A percentile compares a stretch with the other conserved stretches of the same genome.
Conservation (phyloP, 2,329 filamentous ascomycete genomes). For the Rutstroemia sp. region DNA sequence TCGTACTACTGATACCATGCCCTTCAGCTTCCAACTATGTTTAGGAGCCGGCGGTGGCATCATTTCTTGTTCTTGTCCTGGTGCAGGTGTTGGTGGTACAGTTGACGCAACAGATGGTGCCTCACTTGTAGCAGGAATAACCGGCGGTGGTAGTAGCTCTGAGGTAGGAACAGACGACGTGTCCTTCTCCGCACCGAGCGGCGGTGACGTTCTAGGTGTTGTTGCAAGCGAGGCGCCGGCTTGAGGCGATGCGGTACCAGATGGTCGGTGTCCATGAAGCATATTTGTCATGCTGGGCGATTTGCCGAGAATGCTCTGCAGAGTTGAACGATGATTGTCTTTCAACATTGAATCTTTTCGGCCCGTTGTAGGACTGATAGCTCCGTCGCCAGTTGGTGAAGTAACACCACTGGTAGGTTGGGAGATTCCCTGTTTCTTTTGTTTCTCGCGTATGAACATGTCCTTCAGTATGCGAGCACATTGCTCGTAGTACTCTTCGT, state of each 20-base stretch:
- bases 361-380: slow-evolving; percentile 9
- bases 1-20: slow-evolving; percentile 91
- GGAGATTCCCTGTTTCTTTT: slow-evolving; percentile 39
- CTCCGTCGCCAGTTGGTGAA: slow-evolving; percentile 13
- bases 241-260: slow-evolving; percentile 35
- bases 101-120: slow-evolving; percentile 17
- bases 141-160: slow-evolving; percentile 24
- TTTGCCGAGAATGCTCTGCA: slow-evolving; percentile 52
- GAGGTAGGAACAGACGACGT: slow-evolving; percentile 19
- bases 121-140: slow-evolving; percentile 12
- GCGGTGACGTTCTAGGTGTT: slow-evolving; percentile 26
- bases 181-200: slow-evolving; percentile 18
- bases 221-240: slow-evolving; percentile 30
- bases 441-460: slow-evolving; percentile 77
- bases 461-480: slow-evolving; percentile 79
- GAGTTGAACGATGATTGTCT: slow-evolving; percentile 38
- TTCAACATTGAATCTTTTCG: slow-evolving; percentile 27
- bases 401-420: slow-evolving; percentile 31
- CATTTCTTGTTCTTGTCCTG: slow-evolving; percentile 14
- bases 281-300: slow-evolving; percentile 53
- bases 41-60: slow-evolving; percentile 60
- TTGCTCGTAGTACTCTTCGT: slow-evolving; percentile 95
- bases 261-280: slow-evolving; percentile 39
- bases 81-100: slow-evolving; percentile 17
- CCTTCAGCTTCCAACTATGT: slow-evolving; percentile 96